These are phyloP conservation scores for Pseudopithomyces chartarum DNA, from an alignment of 2,329 filamentous ascomycete genomes.

Conservation along the genomic window DNA sequence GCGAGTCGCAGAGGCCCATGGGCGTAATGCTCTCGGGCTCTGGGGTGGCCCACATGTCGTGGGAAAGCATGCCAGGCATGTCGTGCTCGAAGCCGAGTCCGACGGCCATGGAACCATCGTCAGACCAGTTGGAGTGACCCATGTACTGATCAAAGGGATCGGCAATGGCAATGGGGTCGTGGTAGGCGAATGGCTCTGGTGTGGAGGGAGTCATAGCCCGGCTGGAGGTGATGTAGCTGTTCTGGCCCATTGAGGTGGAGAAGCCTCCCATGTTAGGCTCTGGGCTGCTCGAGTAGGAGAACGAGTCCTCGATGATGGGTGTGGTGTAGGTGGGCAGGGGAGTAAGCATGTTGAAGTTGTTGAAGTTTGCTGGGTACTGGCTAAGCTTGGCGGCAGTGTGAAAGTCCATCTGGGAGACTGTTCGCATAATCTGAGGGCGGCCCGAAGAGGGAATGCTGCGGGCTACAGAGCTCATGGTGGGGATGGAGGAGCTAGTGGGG, in stretches of 20 bases:
- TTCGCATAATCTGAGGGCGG: conserved; percentile 25
- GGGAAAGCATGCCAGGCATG: conserved; percentile 23
- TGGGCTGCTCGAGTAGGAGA: conserved; percentile 28
- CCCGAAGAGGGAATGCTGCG: conserved; percentile 27
- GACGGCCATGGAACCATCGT: conserved; percentile 25
- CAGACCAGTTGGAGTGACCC: conserved; percentile 28
- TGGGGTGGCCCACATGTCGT: conserved; percentile 26
- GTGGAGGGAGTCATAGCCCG: conserved; percentile 36
- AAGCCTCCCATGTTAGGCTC: conserved; percentile 27
- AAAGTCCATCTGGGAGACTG: conserved; percentile 36
- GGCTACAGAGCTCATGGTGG: conserved; percentile 25
- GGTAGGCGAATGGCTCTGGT: conserved; percentile 30
- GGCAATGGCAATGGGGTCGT: conserved; percentile 26
- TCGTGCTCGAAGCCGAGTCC: conserved; percentile 30
- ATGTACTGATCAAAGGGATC: conserved; percentile 29
- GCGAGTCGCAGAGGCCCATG: conserved; percentile 25
- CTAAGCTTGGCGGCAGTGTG: conserved; percentile 32
- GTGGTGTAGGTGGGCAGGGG: conserved; percentile 31
- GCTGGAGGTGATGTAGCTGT: conserved; percentile 23
- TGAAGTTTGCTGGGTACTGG: conserved; percentile 26
- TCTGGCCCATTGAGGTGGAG: conserved; percentile 21
- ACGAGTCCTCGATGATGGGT: conserved; percentile 31
- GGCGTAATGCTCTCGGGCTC: conserved; percentile 20
- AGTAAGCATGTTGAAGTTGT: conserved; percentile 30
- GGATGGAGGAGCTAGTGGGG: conserved; percentile 26